These are phyloP conservation scores for Fusarium duplospermum DNA, from an alignment of 2,329 filamentous ascomycete genomes.

Conservation along the genomic window DNA sequence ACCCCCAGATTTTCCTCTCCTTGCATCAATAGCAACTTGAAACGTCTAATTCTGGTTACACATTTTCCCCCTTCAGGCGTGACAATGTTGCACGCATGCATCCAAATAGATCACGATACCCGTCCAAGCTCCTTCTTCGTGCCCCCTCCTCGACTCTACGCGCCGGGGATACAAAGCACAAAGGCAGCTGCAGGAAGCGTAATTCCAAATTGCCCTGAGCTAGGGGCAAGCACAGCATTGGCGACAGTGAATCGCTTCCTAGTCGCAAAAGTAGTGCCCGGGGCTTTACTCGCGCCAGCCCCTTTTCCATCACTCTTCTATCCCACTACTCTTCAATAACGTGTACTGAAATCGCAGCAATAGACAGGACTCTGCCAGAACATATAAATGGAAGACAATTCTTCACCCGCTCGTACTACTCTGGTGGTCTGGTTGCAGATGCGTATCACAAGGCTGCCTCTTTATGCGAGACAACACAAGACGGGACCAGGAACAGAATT, in stretches of 20 bases:
- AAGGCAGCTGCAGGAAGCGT: neutral
- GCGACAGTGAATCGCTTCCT: neutral
- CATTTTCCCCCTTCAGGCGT: conserved; percentile 19
- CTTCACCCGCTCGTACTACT: conserved; percentile 17
- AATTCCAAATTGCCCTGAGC: neutral
- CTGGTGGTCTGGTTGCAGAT: conserved; percentile 10
- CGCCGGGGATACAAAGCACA: neutral
- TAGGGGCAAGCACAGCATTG: neutral
- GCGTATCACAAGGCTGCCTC: conserved; percentile 3
- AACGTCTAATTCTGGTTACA: conserved; percentile 21
- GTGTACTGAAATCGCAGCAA: neutral
- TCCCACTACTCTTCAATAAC: no score
- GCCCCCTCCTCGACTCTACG: neutral
- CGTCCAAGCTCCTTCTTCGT: neutral
- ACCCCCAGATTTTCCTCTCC: neutral
- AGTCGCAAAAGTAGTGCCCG: neutral
- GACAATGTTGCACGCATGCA: conserved; percentile 17
- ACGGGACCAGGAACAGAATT: neutral
- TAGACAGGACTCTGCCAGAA: neutral
- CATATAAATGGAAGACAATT: neutral
- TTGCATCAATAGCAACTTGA: conserved; percentile 16
- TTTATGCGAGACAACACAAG: neutral
- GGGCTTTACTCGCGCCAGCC: neutral
- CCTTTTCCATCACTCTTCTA: neutral
- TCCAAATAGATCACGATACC: neutral